These are phyloP conservation scores for Cordia subcordata DNA, from an alignment of 257 asterid species.

Conservation along the genomic window DNA sequence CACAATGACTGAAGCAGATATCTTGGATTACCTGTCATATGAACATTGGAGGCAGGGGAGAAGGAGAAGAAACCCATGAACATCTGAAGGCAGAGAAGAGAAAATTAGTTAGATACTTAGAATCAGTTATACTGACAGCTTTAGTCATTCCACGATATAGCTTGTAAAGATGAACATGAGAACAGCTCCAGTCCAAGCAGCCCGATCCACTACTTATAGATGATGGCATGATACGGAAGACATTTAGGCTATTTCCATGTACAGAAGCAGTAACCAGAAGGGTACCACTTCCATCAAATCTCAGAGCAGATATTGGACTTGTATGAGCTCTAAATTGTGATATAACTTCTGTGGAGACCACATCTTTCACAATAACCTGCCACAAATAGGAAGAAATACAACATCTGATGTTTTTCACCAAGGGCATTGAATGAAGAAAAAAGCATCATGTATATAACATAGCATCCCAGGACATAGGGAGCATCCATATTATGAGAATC, in stretches of 20 bases:
- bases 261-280: slow-evolving; percentile 72
- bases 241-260: slow-evolving; percentile 61
- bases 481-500: no score
- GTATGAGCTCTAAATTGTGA: slow-evolving; percentile 76
- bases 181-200: slow-evolving; percentile 47
- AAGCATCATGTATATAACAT: no score
- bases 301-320: slow-evolving; percentile 69
- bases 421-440: no score
- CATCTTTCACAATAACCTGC: slow-evolving; percentile 66
- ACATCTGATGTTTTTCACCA: no score
- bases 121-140: slow-evolving; percentile 51
- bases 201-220: slow-evolving; percentile 33
- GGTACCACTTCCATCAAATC: slow-evolving; percentile 75
- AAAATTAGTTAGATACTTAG: slow-evolving; percentile 1
- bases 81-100: slow-evolving; percentile 11
- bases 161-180: slow-evolving; percentile 67
- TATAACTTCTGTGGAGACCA: slow-evolving; percentile 50
- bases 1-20: slow-evolving; percentile 56
- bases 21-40: slow-evolving; percentile 59
- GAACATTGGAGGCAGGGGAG: slow-evolving; percentile 3
- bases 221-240: slow-evolving; percentile 57
- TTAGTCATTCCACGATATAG: slow-evolving; percentile 68
- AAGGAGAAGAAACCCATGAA: slow-evolving; percentile 10
- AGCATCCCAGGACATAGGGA: not conserved
- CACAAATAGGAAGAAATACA: not conserved